Conservation (phyloP, 2,329 filamentous ascomycete species). For the Macroventuria anomochaeta region DNA sequence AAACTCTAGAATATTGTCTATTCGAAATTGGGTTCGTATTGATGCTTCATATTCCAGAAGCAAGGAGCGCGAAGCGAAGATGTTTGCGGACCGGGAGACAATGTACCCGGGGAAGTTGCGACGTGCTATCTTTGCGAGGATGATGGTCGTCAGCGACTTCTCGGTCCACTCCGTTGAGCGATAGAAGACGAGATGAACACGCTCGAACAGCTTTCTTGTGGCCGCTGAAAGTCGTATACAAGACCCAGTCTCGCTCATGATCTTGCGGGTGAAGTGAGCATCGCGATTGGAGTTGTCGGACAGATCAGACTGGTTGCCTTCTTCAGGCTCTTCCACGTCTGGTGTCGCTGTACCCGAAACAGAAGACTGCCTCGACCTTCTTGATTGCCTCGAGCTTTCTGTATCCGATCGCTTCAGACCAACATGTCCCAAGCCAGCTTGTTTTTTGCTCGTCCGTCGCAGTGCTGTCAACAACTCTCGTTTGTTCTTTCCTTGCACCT, state of each 20-base stretch:
- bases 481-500: constrained; percentile 88
- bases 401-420: constrained; percentile 70
- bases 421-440: constrained; percentile 75
- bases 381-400: constrained; percentile 61
- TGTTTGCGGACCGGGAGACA: constrained; percentile 86
- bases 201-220: constrained; percentile 82
- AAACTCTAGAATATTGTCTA: constrained; percentile 84
- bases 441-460: constrained; percentile 73
- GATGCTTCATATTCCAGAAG: constrained; percentile 90
- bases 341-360: constrained; percentile 44
- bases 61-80: constrained; percentile 77
- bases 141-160: constrained; percentile 93
- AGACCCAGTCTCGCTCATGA: constrained; percentile 76
- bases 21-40: constrained; percentile 77
- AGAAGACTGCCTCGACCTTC: constrained; percentile 58
- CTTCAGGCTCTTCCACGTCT: constrained; percentile 44
- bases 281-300: constrained; percentile 67
- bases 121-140: constrained; percentile 86
- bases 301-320: constrained; percentile 46
- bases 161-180: constrained; percentile 96
- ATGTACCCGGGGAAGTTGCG: constrained; percentile 90
- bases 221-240: constrained; percentile 80
- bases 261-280: constrained; percentile 77
- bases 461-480: constrained; percentile 77
- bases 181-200: constrained; percentile 95